Evolutionary conservation across 192 early-diverging fungal genomes (phyloP).

Genomic region (Diversispora epigaea): DNA sequence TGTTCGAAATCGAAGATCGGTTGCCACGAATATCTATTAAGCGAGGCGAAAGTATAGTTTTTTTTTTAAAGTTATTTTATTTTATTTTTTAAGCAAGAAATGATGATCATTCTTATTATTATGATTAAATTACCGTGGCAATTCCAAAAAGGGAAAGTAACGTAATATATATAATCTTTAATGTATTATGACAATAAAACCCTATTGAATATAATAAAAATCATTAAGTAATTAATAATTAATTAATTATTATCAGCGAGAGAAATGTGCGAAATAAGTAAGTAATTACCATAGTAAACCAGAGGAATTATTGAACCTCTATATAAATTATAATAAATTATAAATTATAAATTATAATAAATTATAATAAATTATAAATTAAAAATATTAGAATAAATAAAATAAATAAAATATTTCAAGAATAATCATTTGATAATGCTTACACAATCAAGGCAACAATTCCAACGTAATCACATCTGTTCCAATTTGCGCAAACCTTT

Average conservation of each 20-base stretch:
- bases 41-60: neutral
- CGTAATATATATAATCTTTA: conserved; percentile 52
- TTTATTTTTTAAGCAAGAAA: no score
- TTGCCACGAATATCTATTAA: conserved; percentile 38
- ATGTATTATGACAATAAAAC: conserved; percentile 46
- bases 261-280: neutral
- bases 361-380: neutral
- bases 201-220: conserved; percentile 1
- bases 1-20: conserved; percentile 67
- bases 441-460: conserved; percentile 79
- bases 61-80: no score
- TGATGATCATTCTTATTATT: no score
- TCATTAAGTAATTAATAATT: neutral
- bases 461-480: conserved; percentile 89
- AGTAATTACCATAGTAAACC: conserved; percentile 14
- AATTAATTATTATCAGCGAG: neutral
- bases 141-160: conserved; percentile 61
- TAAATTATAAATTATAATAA: neutral
- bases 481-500: conserved; percentile 54
- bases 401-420: conserved; percentile 32
- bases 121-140: conserved; percentile 48
- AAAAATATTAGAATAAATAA: conserved; percentile 29
- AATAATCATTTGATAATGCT: conserved; percentile 36
- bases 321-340: conserved; percentile 3
- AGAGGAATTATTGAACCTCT: conserved; percentile 10